Evolutionary conservation across 495 filamentous ascomycete genomes (phyloP), one percentile per base, ranked within the genome.

Genomic region (Neurospora sp.): DNA sequence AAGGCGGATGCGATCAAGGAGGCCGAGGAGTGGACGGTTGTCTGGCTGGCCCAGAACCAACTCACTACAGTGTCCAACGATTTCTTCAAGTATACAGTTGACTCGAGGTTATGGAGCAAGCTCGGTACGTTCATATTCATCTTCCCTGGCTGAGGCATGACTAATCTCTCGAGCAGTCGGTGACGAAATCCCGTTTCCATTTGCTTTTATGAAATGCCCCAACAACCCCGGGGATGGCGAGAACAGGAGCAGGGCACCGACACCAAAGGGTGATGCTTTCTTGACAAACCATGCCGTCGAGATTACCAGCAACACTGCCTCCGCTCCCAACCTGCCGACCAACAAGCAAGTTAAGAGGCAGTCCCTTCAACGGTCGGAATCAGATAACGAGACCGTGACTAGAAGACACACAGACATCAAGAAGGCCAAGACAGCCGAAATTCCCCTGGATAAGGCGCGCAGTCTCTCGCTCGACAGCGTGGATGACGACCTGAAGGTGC

Each of bases 41-140:
- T 20, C 41, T 74, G 72, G 76, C 73, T 80, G 61, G 70, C 41
- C 73, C 70, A 79, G 65, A 75, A 76, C 17, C 75, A 75, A 16
- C 73, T 71, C 65, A 69, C 61, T 61, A 69, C 71, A 6, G 75
- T 79, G 22, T 70, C 73, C 69, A 78, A 72, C 74, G 78, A 79
- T 1, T 73, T 78, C 40, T 79, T 79, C 78, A 79, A 77, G 72
- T 79, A 76, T 75, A 74, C 74, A 2, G 79, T 79, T 17, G 79
- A 80, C 65, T 71, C 65, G 12, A 74, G 74, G 0, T 35, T 80
- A 27, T 80, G 79, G 79, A 48, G 45, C 8, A 73, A 69, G 5
- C 71, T 76, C 40, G 76, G 79, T 80, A 70, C 6, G 72, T 75
- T 0, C 8, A 35, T 41, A n/a, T 44, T 35, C 27, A 35, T 35